A percentile compares a stretch with the other conserved stretches of the same genome.
These are phyloP conservation scores for Naegleria fowleri DNA, from an alignment of 208 protist species.

Conservation along the genomic window DNA sequence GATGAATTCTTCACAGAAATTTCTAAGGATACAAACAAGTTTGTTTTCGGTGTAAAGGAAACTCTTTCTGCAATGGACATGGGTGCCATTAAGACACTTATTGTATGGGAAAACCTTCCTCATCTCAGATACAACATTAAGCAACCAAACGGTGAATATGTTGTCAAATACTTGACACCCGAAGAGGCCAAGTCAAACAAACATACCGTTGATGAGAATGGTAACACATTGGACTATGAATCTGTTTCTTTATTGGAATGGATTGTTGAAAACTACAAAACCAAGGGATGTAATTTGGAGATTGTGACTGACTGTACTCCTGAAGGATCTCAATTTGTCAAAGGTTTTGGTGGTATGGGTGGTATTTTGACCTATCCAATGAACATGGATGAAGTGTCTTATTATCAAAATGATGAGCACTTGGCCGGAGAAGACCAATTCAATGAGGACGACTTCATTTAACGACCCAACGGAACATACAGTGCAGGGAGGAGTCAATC, in stretches of 20 bases:
- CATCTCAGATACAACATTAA: conserved; percentile 79
- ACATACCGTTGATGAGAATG: conserved; percentile 23
- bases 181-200: conserved; percentile 48
- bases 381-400: neutral
- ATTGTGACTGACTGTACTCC: conserved; percentile 85
- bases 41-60: conserved; percentile 96
- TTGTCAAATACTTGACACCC: conserved; percentile 61
- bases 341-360: conserved; percentile 95
- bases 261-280: conserved; percentile 96
- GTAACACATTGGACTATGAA: conserved; percentile 70
- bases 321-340: conserved; percentile 95
- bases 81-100: conserved; percentile 94
- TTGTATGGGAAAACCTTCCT: conserved; percentile 96
- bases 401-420: conserved; percentile 5
- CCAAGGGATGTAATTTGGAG: conserved; percentile 91
- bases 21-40: conserved; percentile 93
- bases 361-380: conserved; percentile 56
- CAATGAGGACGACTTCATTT: conserved; percentile 20
- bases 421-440: neutral
- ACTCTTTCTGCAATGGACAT: conserved; percentile 92
- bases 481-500: neutral
- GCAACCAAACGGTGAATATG: conserved; percentile 53
- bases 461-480: neutral
- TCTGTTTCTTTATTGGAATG: conserved; percentile 92
- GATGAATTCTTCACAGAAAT: conserved; percentile 97